Evolutionary conservation across 257 asterid genomes (phyloP), one percentile per base, ranked within the genome.

Genomic region (Apocynum venetum): DNA sequence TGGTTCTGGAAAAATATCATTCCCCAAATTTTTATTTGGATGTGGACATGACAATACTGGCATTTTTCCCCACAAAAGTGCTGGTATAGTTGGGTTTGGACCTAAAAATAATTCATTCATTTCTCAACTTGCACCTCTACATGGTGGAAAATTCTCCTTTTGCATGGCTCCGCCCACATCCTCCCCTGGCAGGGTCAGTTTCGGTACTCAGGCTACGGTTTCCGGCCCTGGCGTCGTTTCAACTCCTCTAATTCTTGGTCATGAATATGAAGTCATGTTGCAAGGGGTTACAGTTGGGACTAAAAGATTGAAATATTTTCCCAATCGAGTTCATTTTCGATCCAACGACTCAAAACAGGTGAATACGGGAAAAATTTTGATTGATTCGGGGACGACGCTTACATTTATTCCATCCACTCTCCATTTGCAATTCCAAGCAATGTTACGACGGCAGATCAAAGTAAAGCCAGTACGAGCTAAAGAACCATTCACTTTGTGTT

Each of bases 11-110:
- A 8, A 72, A 15, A 48, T 68, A 11, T n/a, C 82, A 10, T 56
- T 85, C 35, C 71, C 82, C 3, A 57, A 82, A 8, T 46, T 9
- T 8, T 0, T 65, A 2, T 43, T 88, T 3, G 91, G 87, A 1
- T 86, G 89, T 53, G 88, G 85, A 11, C 77, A 72, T 52, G 0
- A 47, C 0, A 81, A 78, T 19, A 57, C 2, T 0, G 89, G 89
- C 49, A 56, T 63, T 0, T 84, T 83, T 44, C 47, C 70, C 8
- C 20, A 11, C 11, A 35, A 64, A 64, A 25, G 38, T 0, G 75
- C 43, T 0, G 76, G 60, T 0, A 77, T 88, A 4, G 79, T 85
- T 4, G 90, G 90, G 9, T 78, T 88, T 17, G 85, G 89, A 13
- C 80, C 75, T 41, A 82, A 85, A 46, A 36, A 71, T 20, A 25